phyloP scores from a whole-genome alignment of 768 basidiomycete genomes.

The Calocera viscosa region DNA sequence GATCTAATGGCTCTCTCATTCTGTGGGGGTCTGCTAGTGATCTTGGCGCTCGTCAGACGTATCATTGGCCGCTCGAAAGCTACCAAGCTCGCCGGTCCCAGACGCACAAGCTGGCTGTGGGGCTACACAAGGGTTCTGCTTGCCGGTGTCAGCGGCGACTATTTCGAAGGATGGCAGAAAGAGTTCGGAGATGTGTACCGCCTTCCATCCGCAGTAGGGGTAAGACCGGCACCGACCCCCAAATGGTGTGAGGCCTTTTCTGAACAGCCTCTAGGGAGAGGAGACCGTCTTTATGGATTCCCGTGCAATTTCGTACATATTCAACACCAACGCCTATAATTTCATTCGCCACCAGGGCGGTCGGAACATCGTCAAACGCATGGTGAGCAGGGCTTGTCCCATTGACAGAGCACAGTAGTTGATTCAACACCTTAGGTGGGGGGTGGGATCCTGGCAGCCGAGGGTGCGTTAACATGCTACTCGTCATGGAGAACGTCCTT shows the following conservation, averaged over 20 bases:
- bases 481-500: no score
- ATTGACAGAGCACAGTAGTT: neutral
- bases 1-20: neutral
- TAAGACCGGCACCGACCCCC: neutral
- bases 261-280: neutral
- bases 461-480: neutral
- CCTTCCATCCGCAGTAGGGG: neutral
- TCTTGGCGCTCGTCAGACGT: neutral
- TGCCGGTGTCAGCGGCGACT: neutral
- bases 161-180: slow-evolving; percentile 4
- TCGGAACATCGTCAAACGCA: neutral
- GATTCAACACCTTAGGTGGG: neutral
- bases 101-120: neutral
- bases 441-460: neutral
- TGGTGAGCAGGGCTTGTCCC: neutral
- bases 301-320: neutral
- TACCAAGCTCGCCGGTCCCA: neutral
- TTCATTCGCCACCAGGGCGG: neutral
- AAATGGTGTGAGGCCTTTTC: neutral
- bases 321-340: neutral
- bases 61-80: neutral
- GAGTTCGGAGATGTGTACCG: neutral
- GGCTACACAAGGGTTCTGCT: neutral
- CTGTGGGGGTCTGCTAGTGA: neutral
- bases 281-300: neutral